A percentile compares a stretch with the other conserved stretches of the same genome.
These are phyloP conservation scores for Pascua guehoae DNA, from an alignment of 1,284 basidiomycete species.

Conservation along the genomic window DNA sequence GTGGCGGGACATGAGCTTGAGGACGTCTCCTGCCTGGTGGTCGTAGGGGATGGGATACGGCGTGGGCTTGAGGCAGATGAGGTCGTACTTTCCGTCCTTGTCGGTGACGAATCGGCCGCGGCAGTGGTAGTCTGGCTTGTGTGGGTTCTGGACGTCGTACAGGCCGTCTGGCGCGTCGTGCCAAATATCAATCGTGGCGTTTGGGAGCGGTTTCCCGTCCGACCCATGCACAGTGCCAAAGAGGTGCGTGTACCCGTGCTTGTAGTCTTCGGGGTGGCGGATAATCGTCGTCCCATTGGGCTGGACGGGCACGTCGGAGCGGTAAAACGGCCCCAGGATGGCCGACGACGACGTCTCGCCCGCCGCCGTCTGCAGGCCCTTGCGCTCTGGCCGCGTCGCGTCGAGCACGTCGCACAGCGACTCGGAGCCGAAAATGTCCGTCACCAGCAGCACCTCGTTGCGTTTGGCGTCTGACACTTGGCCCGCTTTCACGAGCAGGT, in stretches of 20 bases:
- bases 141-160: conserved; percentile 46
- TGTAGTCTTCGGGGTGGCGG: conserved; percentile 30
- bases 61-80: conserved; percentile 40
- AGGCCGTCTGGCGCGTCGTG: conserved; percentile 45
- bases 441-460: conserved; percentile 48
- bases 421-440: conserved; percentile 47
- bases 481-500: conserved; percentile 43
- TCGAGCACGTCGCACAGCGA: conserved; percentile 30
- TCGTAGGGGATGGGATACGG: conserved; percentile 49
- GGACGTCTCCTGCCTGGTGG: conserved; percentile 39
- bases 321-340: conserved; percentile 37
- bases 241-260: conserved; percentile 33
- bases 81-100: conserved; percentile 35
- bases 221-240: conserved; percentile 33
- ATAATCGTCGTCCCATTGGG: conserved; percentile 35
- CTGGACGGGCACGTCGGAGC: conserved; percentile 35
- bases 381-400: conserved; percentile 13
- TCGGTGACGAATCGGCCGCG: conserved; percentile 41
- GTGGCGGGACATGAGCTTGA: conserved; percentile 39
- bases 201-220: conserved; percentile 38
- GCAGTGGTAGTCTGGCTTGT: conserved; percentile 43
- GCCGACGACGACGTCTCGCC: conserved; percentile 28
- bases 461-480: conserved; percentile 42
- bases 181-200: conserved; percentile 46
- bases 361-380: conserved; percentile 6